Percentiles rank a stretch among this genome's conserved stretches.
Conservation (phyloP, 495 filamentous ascomycete genomes). For the Wilcoxina mikolae region DNA sequence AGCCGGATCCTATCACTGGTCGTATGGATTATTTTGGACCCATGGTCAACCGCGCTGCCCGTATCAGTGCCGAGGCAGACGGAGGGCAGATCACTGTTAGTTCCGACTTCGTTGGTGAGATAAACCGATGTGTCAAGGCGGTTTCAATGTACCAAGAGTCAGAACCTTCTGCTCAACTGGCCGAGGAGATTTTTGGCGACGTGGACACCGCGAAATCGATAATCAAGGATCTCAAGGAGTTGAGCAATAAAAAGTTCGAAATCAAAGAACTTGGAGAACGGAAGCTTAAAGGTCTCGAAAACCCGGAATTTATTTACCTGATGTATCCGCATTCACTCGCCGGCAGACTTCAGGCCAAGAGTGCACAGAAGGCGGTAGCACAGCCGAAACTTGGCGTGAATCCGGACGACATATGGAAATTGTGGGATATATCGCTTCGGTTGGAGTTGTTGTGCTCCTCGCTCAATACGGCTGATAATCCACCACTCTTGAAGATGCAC, state of each 20-base stretch:
- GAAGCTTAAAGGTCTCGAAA: conserved; percentile 92
- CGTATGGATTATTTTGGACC: conserved; percentile 99
- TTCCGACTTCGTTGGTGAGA: conserved; percentile 88
- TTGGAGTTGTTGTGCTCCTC: conserved; percentile 84
- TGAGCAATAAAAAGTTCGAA: conserved; percentile 87
- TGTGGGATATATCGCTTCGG: conserved; percentile 80
- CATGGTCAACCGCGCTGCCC: conserved; percentile 93
- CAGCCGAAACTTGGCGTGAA: conserved; percentile 49
- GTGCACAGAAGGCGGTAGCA: conserved; percentile 32
- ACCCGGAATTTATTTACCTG: conserved; percentile 86
- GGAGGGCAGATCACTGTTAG: conserved; percentile 95
- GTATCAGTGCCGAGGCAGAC: conserved; percentile 88
- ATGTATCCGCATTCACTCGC: conserved; percentile 80
- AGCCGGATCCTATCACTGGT: conserved; percentile 85
- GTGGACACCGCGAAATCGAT: conserved; percentile 57
- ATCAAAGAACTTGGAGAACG: conserved; percentile 89
- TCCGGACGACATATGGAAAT: conserved; percentile 66
- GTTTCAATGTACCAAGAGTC: conserved; percentile 44
- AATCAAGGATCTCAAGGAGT: conserved; percentile 67
- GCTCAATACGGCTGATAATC: conserved; percentile 44
- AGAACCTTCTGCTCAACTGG: conserved; percentile 50
- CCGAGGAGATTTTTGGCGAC: conserved; percentile 55
- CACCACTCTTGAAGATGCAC: conserved; percentile 46
- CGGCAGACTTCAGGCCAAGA: conserved; percentile 56
- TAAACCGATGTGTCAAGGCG: conserved; percentile 76